A percentile compares a stretch with the other conserved stretches of the same genome.
Conservation (phyloP, 345 rosid genomes). For the Arabidopsis suecica region DNA sequence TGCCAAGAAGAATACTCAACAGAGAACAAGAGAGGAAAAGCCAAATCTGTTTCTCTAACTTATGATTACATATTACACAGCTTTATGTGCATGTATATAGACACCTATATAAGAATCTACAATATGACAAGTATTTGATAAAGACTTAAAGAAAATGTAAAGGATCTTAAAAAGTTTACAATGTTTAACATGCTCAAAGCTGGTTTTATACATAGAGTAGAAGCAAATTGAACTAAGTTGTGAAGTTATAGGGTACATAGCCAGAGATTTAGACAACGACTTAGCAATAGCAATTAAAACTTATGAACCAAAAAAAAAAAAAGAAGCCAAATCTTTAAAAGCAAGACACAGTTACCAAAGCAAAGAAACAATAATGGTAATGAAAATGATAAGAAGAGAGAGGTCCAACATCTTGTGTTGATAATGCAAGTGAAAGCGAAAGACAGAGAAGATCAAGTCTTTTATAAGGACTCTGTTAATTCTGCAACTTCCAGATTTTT, state of each 20-base stretch:
- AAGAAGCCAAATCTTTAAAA: slow-evolving; percentile 38
- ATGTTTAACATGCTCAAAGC: background rate
- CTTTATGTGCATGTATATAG: no score
- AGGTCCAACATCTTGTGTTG: slow-evolving; percentile 30
- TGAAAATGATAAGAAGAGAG: slow-evolving; percentile 50
- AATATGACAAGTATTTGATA: background rate
- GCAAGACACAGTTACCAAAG: slow-evolving; percentile 57
- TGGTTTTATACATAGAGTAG: background rate
- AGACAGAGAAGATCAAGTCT: slow-evolving; percentile 37
- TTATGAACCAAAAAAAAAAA: background rate
- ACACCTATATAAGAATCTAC: no score
- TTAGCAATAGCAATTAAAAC: slow-evolving; percentile 33
- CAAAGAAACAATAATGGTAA: slow-evolving; percentile 48
- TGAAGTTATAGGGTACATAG: slow-evolving; percentile 31
- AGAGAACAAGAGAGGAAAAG: slow-evolving; percentile 36
- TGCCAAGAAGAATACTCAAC: slow-evolving; percentile 35
- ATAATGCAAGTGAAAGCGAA: slow-evolving; percentile 54
- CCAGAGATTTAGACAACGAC: slow-evolving; percentile 34
- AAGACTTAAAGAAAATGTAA: background rate
- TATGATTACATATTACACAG: slow-evolving; percentile 29
- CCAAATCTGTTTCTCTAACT: slow-evolving; percentile 39
- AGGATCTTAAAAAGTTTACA: background rate
- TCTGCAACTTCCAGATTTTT: slow-evolving; percentile 28
- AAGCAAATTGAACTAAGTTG: slow-evolving; percentile 13
- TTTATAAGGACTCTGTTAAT: slow-evolving; percentile 29